A percentile compares a stretch with the other conserved stretches of the same genome.
phyloP scores from a whole-genome alignment of 495 filamentous ascomycete genomes.

The Neurospora sp. region DNA sequence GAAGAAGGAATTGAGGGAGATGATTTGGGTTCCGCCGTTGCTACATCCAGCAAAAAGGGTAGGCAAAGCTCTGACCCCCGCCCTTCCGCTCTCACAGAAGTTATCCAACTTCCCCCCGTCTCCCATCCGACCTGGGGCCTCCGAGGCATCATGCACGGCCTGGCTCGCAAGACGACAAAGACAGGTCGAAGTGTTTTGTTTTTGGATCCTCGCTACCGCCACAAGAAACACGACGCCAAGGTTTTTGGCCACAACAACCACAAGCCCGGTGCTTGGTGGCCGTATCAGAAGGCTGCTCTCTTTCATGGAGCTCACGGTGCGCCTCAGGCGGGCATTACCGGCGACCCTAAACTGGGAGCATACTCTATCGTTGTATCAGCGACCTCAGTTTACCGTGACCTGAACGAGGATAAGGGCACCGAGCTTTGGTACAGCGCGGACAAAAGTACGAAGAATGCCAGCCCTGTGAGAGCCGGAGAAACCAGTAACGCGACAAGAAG shows the following conservation, averaged over 20 bases:
- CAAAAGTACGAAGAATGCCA: slow-evolving; percentile 18
- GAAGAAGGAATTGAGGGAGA: background rate
- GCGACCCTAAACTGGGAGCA: slow-evolving; percentile 25
- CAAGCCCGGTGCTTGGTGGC: slow-evolving; percentile 40
- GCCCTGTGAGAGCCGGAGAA: slow-evolving; percentile 5
- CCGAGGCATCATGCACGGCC: slow-evolving; percentile 31
- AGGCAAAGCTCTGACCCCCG: background rate
- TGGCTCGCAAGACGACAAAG: slow-evolving; percentile 9
- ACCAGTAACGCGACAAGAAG: slow-evolving; percentile 24
- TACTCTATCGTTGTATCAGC: slow-evolving; percentile 36
- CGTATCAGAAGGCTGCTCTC: slow-evolving; percentile 35
- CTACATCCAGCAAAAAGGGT: background rate
- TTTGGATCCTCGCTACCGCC: slow-evolving; percentile 17
- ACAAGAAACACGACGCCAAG: slow-evolving; percentile 10
- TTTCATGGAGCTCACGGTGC: slow-evolving; percentile 42
- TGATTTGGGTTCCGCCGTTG: background rate
- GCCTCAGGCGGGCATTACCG: slow-evolving; percentile 35
- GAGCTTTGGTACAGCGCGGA: slow-evolving; percentile 39
- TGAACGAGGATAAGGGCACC: slow-evolving; percentile 36
- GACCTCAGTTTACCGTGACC: slow-evolving; percentile 28
- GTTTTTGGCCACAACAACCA: slow-evolving; percentile 39
- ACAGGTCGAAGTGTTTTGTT: slow-evolving; percentile 4
- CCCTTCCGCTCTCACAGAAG: background rate
- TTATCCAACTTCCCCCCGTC: slow-evolving; percentile 8
- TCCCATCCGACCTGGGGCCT: slow-evolving; percentile 22